Percentiles rank a stretch among this genome's conserved stretches.
Evolutionary conservation across 495 filamentous ascomycete genomes (phyloP).

Genomic region (Apodospora peruviana): DNA sequence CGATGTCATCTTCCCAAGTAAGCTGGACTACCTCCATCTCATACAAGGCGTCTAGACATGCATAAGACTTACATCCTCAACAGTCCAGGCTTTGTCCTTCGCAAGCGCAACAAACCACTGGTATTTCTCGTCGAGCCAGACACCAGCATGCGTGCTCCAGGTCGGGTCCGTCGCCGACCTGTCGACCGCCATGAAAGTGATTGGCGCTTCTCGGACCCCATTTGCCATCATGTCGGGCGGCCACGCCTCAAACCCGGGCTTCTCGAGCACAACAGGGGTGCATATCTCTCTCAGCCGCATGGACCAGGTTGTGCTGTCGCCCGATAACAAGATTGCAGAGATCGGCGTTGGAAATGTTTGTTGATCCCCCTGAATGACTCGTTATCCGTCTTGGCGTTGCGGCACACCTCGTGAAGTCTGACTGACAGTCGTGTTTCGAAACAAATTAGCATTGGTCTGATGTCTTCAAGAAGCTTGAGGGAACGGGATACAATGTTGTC

Average conservation of each 20-base stretch:
- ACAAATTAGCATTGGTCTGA: slow-evolving; percentile 13
- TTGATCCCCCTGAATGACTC: not conserved
- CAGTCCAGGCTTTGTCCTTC: too few species aligned
- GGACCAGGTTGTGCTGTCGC: slow-evolving; percentile 21
- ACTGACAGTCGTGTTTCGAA: not conserved
- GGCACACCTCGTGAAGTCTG: too few species aligned
- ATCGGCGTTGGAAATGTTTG: slow-evolving; percentile 29
- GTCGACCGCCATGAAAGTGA: slow-evolving; percentile 13
- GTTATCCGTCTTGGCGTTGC: not conserved
- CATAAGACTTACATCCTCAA: too few species aligned
- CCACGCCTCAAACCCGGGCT: slow-evolving; percentile 26
- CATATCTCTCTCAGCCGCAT: slow-evolving; percentile 25
- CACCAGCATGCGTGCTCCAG: slow-evolving; percentile 15
- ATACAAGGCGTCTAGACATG: too few species aligned
- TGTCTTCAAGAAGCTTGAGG: slow-evolving; percentile 13
- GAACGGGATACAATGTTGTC: slow-evolving; percentile 15
- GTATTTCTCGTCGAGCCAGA: slow-evolving; percentile 17
- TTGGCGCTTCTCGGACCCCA: slow-evolving; percentile 11
- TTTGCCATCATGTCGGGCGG: slow-evolving; percentile 46
- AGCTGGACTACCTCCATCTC: too few species aligned
- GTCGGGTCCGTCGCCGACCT: slow-evolving; percentile 13
- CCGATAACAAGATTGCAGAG: slow-evolving; percentile 35
- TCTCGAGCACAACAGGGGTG: slow-evolving; percentile 24
- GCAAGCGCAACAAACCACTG: slow-evolving; percentile 8
- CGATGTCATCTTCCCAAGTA: too few species aligned